These are phyloP conservation scores for Epichloe aotearoae DNA, from an alignment of 2,329 filamentous ascomycete genomes.

Conservation along the genomic window DNA sequence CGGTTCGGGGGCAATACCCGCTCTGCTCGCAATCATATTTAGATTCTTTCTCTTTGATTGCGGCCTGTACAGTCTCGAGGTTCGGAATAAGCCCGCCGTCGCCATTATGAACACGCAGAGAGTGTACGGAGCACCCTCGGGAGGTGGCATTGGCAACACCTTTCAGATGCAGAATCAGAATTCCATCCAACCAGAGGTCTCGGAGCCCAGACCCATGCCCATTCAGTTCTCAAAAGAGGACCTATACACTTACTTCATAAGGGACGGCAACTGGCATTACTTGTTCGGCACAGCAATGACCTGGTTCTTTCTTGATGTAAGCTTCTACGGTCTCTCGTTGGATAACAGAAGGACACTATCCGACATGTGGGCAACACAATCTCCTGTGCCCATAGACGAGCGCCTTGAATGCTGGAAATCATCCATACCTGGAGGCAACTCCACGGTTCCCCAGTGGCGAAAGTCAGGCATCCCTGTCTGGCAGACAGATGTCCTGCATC, in stretches of 20 bases:
- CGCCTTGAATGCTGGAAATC: constrained; percentile 35
- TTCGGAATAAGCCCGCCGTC: constrained; percentile 46
- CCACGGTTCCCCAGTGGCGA: constrained; percentile 29
- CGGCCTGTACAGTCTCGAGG: constrained; percentile 51
- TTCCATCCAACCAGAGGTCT: constrained; percentile 18
- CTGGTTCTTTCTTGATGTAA: constrained; percentile 42
- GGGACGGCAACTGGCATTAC: constrained; percentile 22
- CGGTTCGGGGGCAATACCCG: constrained; percentile 50
- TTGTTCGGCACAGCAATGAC: constrained; percentile 29
- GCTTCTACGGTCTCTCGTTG: constrained; percentile 39
- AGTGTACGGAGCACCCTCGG: constrained; percentile 34
- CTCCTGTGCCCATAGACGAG: constrained; percentile 20
- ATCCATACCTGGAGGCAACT: constrained; percentile 26
- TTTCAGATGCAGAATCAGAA: constrained; percentile 12
- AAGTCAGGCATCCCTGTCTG: constrained; percentile 29
- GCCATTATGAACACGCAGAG: constrained; percentile 47
- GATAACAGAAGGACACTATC: constrained; percentile 27
- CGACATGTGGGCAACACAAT: constrained; percentile 25
- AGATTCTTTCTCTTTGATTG: constrained; percentile 55
- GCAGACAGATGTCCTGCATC: constrained; percentile 35
- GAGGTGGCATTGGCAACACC: constrained; percentile 7
- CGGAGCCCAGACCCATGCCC: constrained; percentile 23
- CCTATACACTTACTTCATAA: constrained; percentile 37
- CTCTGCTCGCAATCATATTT: constrained; percentile 49
- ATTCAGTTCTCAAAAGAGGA: constrained; percentile 36